phyloP scores from a whole-genome alignment of 352 stramenopile species.

The Pythium brachiatum region DNA sequence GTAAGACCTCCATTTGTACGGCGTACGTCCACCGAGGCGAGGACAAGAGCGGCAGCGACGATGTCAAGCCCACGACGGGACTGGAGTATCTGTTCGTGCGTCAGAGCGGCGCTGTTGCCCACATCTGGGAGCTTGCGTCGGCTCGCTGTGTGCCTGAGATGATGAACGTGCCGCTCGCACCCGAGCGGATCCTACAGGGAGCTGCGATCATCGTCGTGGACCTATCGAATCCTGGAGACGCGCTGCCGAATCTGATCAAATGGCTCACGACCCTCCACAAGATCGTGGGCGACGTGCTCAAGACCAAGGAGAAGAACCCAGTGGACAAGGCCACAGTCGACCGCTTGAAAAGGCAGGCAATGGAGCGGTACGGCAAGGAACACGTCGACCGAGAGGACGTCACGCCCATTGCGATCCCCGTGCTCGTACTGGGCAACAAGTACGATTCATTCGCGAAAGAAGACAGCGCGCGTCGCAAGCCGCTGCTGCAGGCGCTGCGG shows the following conservation, averaged over 20 bases:
- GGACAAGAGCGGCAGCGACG: slow-evolving; percentile 36
- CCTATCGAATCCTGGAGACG: slow-evolving; percentile 73
- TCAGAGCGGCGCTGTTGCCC: slow-evolving; percentile 70
- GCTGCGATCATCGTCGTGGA: slow-evolving; percentile 84
- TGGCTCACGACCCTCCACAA: slow-evolving; percentile 67
- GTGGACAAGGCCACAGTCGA: slow-evolving; percentile 62
- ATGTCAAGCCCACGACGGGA: slow-evolving; percentile 89
- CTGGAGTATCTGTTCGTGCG: slow-evolving; percentile 91
- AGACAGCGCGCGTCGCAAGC: slow-evolving; percentile 85
- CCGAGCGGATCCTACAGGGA: slow-evolving; percentile 70
- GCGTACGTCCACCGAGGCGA: slow-evolving; percentile 66
- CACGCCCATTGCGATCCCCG: slow-evolving; percentile 61
- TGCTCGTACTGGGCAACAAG: slow-evolving; percentile 89
- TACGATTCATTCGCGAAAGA: slow-evolving; percentile 87
- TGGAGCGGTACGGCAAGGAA: slow-evolving; percentile 45
- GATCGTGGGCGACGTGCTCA: slow-evolving; percentile 54
- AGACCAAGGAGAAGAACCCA: slow-evolving; percentile 63
- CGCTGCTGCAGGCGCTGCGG: slow-evolving; percentile 75
- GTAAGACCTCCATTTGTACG: slow-evolving; percentile 81
- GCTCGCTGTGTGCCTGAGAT: slow-evolving; percentile 80
- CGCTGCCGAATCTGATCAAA: slow-evolving; percentile 73
- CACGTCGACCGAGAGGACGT: slow-evolving; percentile 81
- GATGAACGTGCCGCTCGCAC: slow-evolving; percentile 77
- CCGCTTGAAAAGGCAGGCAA: slow-evolving; percentile 44
- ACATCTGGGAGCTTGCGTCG: slow-evolving; percentile 92